phyloP scores from a whole-genome alignment of 352 stramenopile species.

The Phytophthora pluvialis region DNA sequence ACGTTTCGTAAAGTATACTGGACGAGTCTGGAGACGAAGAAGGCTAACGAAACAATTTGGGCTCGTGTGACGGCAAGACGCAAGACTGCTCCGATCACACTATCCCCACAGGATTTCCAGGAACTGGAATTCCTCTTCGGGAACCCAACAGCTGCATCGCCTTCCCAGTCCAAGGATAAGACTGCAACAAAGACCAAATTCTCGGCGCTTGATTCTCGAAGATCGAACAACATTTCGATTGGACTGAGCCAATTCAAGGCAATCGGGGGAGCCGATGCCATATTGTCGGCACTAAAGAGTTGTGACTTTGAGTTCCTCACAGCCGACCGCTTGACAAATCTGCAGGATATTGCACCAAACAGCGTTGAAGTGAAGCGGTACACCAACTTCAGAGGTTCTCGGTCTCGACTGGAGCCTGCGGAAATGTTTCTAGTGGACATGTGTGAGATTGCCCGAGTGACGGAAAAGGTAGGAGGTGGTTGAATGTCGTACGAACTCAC shows the following conservation, averaged over 20 bases:
- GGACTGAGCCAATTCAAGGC: constrained; percentile 79
- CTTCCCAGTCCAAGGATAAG: constrained; percentile 26
- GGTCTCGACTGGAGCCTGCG: constrained; percentile 51
- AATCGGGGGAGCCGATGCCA: constrained; percentile 49
- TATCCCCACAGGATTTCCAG: constrained; percentile 76
- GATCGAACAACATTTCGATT: constrained; percentile 86
- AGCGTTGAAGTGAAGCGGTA: constrained; percentile 76
- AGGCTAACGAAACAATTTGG: constrained; percentile 76
- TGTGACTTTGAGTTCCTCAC: constrained; percentile 76
- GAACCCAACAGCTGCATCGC: constrained; percentile 19
- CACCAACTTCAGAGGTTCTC: constrained; percentile 64
- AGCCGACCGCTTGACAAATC: constrained; percentile 56
- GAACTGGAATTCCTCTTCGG: constrained; percentile 69
- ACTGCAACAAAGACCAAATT: constrained; percentile 48
- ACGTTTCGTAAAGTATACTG: constrained; percentile 85
- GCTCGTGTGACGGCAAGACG: constrained; percentile 63
- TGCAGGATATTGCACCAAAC: constrained; percentile 76
- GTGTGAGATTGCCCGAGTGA: constrained; percentile 68
- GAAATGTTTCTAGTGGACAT: constrained; percentile 81
- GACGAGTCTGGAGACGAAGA: constrained; percentile 71
- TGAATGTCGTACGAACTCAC: neutral
- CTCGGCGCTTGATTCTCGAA: constrained; percentile 70
- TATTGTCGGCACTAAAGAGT: constrained; percentile 50
- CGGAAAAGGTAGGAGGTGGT: constrained; percentile 64
- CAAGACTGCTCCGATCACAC: constrained; percentile 70